Evolutionary conservation across 1,284 basidiomycete species (phyloP), one percentile per base, ranked within the genome.

Genomic region (Coriolopsis trogii): DNA sequence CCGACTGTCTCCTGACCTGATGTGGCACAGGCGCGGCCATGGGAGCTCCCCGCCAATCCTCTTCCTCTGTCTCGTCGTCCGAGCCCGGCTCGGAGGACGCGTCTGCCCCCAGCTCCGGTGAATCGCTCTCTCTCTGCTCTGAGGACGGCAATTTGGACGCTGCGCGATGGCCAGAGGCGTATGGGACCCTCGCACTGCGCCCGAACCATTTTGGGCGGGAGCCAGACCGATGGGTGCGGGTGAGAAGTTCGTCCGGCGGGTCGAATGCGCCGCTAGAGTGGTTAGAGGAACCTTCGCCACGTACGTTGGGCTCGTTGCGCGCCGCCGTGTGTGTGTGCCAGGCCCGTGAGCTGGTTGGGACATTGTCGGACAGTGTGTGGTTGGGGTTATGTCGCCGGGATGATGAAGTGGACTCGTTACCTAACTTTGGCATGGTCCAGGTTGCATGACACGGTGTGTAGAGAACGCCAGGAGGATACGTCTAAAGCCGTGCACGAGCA

Each of bases 191-290:
- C 15, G 44, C 38, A 6, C 39, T 40, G 30, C 58, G 54, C 53
- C 49, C 51, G 33, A 51, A 48, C 58, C 58, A 59, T 25, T 54
- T 36, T 2, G 54, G 51, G 34, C 53, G 54, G 26, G 51, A 54
- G 20, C 16, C 38, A 18, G 53, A 46, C 24, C 54, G 43, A 30
- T 41, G 48, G 10, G 42, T 43, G 16, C 45, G 51, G 36, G n/a
- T 31, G 48, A 46, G 30, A 15, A 46, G 15, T 39, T 56, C 51
- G 31, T 51, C 51, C 15, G 43, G 20, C 5, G 28, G 23, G 29
- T 53, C 54, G 18, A 49, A 34, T 1, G 51, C 24, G 24, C 46
- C 43, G 4, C 31, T 21, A 21, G 20, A 25, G 12, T 30, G 30
- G 26, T 20, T 24, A 10, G 37, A 24, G 1, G 46, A 43, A 4